Conservation (phyloP, 1,284 basidiomycete species). For the Ustilago bromivora region DNA sequence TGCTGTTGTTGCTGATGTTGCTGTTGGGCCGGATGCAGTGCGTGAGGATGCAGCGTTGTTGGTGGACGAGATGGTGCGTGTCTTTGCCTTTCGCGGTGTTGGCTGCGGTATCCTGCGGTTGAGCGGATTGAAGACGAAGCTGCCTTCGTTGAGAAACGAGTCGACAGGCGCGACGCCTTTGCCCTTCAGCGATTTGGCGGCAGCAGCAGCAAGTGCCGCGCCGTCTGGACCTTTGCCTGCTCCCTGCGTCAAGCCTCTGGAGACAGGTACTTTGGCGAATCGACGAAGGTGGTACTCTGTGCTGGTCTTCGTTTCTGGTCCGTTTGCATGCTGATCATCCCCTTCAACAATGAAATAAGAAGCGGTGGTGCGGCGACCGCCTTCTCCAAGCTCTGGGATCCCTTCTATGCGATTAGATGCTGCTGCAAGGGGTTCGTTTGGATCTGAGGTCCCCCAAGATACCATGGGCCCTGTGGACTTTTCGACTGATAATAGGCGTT, state of each 20-base stretch:
- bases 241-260: slow-evolving; percentile 46
- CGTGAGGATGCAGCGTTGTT: slow-evolving; percentile 39
- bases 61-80: slow-evolving; percentile 26
- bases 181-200: slow-evolving; percentile 55
- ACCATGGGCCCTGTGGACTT: slow-evolving; percentile 44
- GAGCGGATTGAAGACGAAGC: slow-evolving; percentile 67
- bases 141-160: slow-evolving; percentile 66
- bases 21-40: neutral
- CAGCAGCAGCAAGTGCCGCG: slow-evolving; percentile 54
- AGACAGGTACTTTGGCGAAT: slow-evolving; percentile 38
- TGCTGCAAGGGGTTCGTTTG: slow-evolving; percentile 31
- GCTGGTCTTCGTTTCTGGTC: slow-evolving; percentile 29
- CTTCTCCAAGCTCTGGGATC: slow-evolving; percentile 49
- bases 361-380: slow-evolving; percentile 41
- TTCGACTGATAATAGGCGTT: slow-evolving; percentile 47
- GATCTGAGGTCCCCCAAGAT: slow-evolving; percentile 26
- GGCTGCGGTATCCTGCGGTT: slow-evolving; percentile 59
- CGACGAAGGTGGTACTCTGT: slow-evolving; percentile 56
- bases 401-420: slow-evolving; percentile 38
- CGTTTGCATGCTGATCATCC: slow-evolving; percentile 33
- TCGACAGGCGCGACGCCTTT: slow-evolving; percentile 56
- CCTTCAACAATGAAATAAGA: slow-evolving; percentile 51
- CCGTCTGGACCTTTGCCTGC: slow-evolving; percentile 59
- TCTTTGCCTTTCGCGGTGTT: slow-evolving; percentile 60
- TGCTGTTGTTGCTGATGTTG: slow-evolving; percentile 2